Base-by-base conservation (phyloP, 306 rosid genomes). In the Casuarina cunninghamiana region DNA sequence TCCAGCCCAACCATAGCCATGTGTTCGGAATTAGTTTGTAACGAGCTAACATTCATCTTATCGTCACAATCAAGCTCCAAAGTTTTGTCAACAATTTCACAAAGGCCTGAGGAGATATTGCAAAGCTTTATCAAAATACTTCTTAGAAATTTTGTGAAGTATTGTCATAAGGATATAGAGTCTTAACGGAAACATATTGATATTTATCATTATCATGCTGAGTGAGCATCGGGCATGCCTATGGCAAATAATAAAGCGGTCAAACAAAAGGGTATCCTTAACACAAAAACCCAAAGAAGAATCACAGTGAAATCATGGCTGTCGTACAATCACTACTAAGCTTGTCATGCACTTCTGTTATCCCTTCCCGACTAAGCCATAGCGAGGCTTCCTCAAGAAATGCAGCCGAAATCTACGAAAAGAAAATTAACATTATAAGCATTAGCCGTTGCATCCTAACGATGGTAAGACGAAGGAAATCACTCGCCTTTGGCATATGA, bases 1-100 rank as follows among this genome's bases (percentile, higher is more conserved):
- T 88, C 97, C 86, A 94, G 73, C 50, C 86, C 88, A 57, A 94
- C 82, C 91, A 78, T 70, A 76, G 92, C 85, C 46, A 48, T 67
- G 62, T 89, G 85, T 75, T 77, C 87, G 76, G 51, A 78, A 80
- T 69, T 42, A 61, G 78, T 81, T 71, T 68, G 80, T 49, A 41
- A 79, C 12, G 75, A 71, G 44, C 79, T 67, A 51, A 41, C 21
- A 45, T 80, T 76, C 75, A 78, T 54, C 75, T 48, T 80, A 76
- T 48, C 72, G 77, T 62, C 78, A 84, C 76, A 63, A 67, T 74
- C 68, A 69, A 10, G 74, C 63, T 69, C 75, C 75, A 78, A 79
- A 61, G 87, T 71, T 55, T 63, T 80, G 83, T 81, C 87, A 16
- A 65, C 75, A 49, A 41, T 85, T 83, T 82, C 84, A 72, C 78